Base-by-base conservation (phyloP, 352 stramenopile genomes). In the Pythium myriotylum region DNA sequence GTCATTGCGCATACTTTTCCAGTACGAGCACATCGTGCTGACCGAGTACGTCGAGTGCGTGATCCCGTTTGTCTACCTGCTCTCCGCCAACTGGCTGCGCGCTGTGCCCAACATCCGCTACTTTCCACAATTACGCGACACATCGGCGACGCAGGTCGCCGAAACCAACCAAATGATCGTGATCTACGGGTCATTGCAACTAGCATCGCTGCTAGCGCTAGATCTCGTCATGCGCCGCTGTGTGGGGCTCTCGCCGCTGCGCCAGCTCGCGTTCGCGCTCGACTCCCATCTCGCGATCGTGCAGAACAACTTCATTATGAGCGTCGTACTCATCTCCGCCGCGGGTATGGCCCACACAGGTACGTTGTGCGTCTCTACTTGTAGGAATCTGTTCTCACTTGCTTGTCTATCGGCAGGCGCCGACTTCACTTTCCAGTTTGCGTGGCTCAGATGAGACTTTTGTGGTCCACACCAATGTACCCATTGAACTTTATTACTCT, bases 31-130 rank as follows among this genome's bases (percentile, higher is more conserved):
- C 35, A 4, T 73, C 4, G 50, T 72, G 0, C 53, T 70, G 37
- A 35, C 47, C 3, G 68, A 74, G 54, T 77, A 77, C 47, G 64
- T 74, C 45, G 65, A 75, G 50, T 72, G 68, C 37, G 43, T 45
- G 0, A 53, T 79, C 4, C 72, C 65, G 24, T 17, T 74, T 0
- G 6, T 74, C 10, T 77, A 73, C 52, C 37, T 58, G 9, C 12
- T 62, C 8, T 76, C 70, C 33, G 22, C 73, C 1, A 33, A 40
- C 16, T 60, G 61, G 14, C 40, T 79, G 10, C 58, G 47, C 13
- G 45, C 65, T 8, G 47, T 73, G 12, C 63, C 63, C 9, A 67
- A 67, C 19, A 45, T 59, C 3, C 23, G 37, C 17, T 59, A 50
- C 16, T 59, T 27, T 23, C 39, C 52, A 10, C 17, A 51, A 7